Evolutionary conservation across 257 asterid species (phyloP).

Genomic region (Solanum tarijense): DNA sequence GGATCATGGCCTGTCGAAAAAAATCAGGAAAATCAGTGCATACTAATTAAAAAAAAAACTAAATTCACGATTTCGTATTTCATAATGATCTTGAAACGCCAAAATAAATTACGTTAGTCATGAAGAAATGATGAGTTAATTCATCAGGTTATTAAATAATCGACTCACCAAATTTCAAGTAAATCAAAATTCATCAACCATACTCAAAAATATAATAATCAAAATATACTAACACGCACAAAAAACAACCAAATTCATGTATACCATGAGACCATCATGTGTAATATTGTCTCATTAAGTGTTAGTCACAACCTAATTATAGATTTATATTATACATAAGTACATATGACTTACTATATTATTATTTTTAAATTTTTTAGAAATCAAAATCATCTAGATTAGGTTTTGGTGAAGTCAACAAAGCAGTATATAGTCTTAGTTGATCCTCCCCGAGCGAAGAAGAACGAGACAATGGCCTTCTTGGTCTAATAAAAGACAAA

Average conservation of each 20-base stretch:
- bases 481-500: slow-evolving; percentile 71
- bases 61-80: no score
- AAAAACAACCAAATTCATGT: background rate
- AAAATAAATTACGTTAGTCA: no score
- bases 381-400: slow-evolving; percentile 80
- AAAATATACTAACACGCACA: background rate
- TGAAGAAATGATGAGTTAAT: no score
- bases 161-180: background rate
- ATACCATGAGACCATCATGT: background rate
- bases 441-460: slow-evolving; percentile 82
- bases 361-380: background rate
- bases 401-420: slow-evolving; percentile 84
- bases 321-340: background rate
- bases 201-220: rapidly evolving
- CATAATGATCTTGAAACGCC: no score
- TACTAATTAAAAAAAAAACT: no score
- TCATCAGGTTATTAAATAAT: no score
- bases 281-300: background rate
- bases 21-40: background rate
- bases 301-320: background rate
- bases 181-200: background rate
- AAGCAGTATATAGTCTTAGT: slow-evolving; percentile 70
- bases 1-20: background rate
- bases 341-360: background rate
- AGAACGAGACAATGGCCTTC: slow-evolving; percentile 74